These are phyloP conservation scores for Backusella liffmaniae DNA, from an alignment of 192 early-diverging fungal genomes.

Conservation along the genomic window DNA sequence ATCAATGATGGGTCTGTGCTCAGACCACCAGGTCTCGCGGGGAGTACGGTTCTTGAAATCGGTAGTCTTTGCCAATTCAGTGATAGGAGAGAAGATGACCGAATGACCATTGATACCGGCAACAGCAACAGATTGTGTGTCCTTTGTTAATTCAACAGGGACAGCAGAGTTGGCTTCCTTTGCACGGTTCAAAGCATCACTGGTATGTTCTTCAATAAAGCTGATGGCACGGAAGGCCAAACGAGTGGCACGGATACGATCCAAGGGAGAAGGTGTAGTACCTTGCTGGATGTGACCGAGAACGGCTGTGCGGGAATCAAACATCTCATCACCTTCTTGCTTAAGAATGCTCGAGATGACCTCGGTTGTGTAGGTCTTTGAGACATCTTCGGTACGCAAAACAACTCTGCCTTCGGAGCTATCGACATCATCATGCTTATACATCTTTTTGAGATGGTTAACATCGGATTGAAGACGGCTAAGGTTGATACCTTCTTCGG, in stretches of 20 bases:
- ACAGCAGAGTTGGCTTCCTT: conserved; percentile 41
- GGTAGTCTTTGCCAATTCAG: conserved; percentile 63
- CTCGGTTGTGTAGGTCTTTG: conserved; percentile 86
- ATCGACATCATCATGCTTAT: conserved; percentile 68
- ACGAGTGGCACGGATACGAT: conserved; percentile 91
- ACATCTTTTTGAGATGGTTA: conserved; percentile 74
- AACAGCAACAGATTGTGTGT: conserved; percentile 62
- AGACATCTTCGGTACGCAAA: conserved; percentile 72
- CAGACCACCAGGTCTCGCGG: conserved; percentile 67
- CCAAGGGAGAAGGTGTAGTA: conserved; percentile 87
- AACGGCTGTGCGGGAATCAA: conserved; percentile 86
- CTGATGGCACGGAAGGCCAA: conserved; percentile 79
- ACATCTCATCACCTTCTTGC: conserved; percentile 84
- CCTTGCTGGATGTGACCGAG: conserved; percentile 98
- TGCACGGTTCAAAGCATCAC: conserved; percentile 48
- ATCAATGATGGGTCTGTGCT: conserved; percentile 23
- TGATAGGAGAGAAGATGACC: conserved; percentile 71
- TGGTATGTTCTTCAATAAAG: conserved; percentile 75
- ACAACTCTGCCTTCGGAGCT: conserved; percentile 85
- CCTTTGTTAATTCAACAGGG: conserved; percentile 60
- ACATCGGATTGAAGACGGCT: conserved; percentile 83
- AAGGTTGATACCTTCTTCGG: conserved; percentile 86
- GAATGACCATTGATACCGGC: conserved; percentile 82
- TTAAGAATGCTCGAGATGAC: conserved; percentile 83
- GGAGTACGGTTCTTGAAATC: conserved; percentile 82